These are phyloP conservation scores for Phlegmacium glaucopus DNA, from an alignment of 768 basidiomycete species.

Conservation along the genomic window DNA sequence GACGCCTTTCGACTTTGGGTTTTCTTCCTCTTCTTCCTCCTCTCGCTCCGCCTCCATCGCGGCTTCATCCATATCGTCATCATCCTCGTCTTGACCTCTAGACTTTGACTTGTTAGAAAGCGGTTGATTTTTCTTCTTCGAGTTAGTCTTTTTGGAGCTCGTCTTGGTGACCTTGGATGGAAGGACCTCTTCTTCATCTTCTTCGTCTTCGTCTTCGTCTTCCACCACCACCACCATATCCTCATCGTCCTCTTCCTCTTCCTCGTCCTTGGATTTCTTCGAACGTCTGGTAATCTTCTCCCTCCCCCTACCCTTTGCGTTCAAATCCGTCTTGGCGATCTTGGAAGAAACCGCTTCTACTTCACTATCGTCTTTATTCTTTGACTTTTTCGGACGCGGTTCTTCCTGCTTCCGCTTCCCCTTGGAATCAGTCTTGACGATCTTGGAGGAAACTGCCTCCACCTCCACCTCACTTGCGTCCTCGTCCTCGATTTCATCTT, in stretches of 20 bases:
- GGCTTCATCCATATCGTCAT: background rate
- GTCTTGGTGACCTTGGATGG: background rate
- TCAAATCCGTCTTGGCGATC: too few species aligned
- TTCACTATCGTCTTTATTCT: background rate
- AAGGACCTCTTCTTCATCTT: too few species aligned
- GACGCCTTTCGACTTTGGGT: background rate
- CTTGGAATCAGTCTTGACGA: too few species aligned
- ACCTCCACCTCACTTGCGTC: too few species aligned
- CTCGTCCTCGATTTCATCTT: too few species aligned
- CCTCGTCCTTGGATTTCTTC: background rate
- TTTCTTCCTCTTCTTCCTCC: conserved; percentile 4
- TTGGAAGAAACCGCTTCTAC: background rate
- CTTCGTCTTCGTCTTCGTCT: background rate
- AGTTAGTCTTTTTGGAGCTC: too few species aligned
- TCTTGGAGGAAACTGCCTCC: too few species aligned
- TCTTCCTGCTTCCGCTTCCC: too few species aligned
- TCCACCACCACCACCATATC: background rate
- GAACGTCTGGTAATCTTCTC: too few species aligned
- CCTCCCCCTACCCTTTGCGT: conserved; percentile 5
- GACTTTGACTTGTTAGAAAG: background rate
- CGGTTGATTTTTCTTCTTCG: too few species aligned
- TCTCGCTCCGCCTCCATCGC: background rate
- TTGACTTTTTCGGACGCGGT: background rate
- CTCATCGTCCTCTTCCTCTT: background rate
- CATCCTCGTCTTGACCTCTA: background rate